Base-by-base conservation (phyloP, 2,329 filamentous ascomycete genomes). In the Diaporthe australafricana region DNA sequence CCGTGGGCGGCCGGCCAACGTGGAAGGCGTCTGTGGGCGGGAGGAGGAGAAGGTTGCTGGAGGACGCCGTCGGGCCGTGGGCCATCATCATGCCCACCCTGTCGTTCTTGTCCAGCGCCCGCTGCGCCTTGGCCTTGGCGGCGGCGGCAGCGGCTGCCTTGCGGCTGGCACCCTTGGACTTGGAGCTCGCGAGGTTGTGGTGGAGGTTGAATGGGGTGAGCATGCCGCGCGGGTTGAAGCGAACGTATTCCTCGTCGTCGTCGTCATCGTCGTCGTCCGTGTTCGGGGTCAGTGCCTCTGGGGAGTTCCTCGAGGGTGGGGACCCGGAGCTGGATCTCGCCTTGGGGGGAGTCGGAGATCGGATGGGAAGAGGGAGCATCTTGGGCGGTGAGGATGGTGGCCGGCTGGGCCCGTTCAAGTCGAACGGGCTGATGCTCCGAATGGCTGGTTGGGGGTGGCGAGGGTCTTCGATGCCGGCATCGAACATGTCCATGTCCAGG, bases 351-450 rank as follows among this genome's bases (percentile, higher is more conserved):
- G 80, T 79, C 5, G 80, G 80, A 48, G 78, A 77, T 48, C 77
- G 80, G 32, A 69, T 60, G 42, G 67, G 25, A 1, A 69, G 32
- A 6, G 67, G 42, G 12, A 50, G 27, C 32, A 50, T 38, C 53
- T 60, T 69, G 3, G 67, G 45, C 6, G 84, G 79, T 77, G 85
- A 86, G 73, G 81, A 81, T 77, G 85, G 87, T 74, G 81, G 81
- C 27, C 79, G 78, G 70, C 83, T 82, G 20, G 88, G 84, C 4
- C 87, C 86, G 30, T 84, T 85, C 40, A 90, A 86, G 38, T 83
- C 87, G 0, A 88, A 90, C 2, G 88, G 88, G 76, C 87, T 89
- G 72, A 90, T 84, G 75, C 86, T 89, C 73, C 88, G 84, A 67
- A 89, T 81, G 50, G 86, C 82, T 20, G 84, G 83, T 35, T 80